Percentiles rank a stretch among this genome's conserved stretches.
Evolutionary conservation across 1,139 yeast genomes (phyloP).

Genomic region (Groenewaldozyma auringiensis): DNA sequence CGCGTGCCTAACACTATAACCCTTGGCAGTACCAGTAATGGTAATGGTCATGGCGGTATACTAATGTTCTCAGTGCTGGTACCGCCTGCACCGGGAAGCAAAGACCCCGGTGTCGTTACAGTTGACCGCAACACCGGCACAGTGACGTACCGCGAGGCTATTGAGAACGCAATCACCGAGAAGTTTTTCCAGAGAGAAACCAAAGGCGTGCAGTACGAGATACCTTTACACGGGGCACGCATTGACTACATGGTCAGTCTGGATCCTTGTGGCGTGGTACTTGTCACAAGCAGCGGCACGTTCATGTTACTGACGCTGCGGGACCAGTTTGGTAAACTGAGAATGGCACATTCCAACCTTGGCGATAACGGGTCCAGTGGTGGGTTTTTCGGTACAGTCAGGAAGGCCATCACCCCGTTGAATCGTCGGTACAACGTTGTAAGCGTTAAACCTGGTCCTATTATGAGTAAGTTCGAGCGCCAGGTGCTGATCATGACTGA

Average conservation of each 20-base stretch:
- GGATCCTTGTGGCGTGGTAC: conserved; percentile 68
- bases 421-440: conserved; percentile 44
- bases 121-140: conserved; percentile 50
- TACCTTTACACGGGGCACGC: conserved; percentile 32
- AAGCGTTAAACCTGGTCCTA: conserved; percentile 51
- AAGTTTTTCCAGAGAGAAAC: conserved; percentile 44
- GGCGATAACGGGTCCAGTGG: conserved; percentile 27
- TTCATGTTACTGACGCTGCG: conserved; percentile 55
- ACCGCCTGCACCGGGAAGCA: conserved; percentile 52
- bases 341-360: conserved; percentile 13
- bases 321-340: conserved; percentile 62
- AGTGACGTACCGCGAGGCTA: conserved; percentile 57
- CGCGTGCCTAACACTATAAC: conserved; percentile 47
- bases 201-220: conserved; percentile 32
- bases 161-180: conserved; percentile 59
- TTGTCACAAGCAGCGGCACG: conserved; percentile 67
- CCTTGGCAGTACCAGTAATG: conserved; percentile 24
- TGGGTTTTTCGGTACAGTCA: conserved; percentile 27
- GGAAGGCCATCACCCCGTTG: conserved; percentile 24
- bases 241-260: conserved; percentile 52
- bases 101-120: conserved; percentile 65
- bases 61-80: conserved; percentile 50
- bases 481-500: conserved; percentile 35
- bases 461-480: conserved; percentile 47
- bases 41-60: conserved; percentile 20